Percentiles rank a stretch among this genome's conserved stretches.
Conservation (phyloP, 1,139 yeast genomes). For the Sugiyamaella novakii region DNA sequence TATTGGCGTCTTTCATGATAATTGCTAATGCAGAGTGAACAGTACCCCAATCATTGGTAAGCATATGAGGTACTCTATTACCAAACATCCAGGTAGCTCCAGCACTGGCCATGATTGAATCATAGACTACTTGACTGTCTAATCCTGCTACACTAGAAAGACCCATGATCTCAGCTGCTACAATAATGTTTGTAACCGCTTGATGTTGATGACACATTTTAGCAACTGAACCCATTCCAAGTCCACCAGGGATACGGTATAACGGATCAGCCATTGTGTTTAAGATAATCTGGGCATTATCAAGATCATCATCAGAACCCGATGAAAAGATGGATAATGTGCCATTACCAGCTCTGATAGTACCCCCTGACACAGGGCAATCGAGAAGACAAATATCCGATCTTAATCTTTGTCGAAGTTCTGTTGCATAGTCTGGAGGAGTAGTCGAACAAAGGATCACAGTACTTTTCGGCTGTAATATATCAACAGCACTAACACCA, state of each 20-base stretch:
- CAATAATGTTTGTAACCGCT: slow-evolving; percentile 22
- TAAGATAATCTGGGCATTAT: slow-evolving; percentile 14
- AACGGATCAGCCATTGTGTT: slow-evolving; percentile 19
- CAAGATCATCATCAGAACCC: slow-evolving; percentile 19
- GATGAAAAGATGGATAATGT: slow-evolving; percentile 22
- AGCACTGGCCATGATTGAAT: slow-evolving; percentile 15
- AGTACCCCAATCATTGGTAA: slow-evolving; percentile 20
- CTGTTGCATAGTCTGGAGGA: slow-evolving; percentile 21
- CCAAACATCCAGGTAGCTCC: slow-evolving; percentile 25
- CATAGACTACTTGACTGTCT: slow-evolving; percentile 17
- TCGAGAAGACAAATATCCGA: slow-evolving; percentile 20
- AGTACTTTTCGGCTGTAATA: slow-evolving; percentile 13
- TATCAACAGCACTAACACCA: slow-evolving; percentile 11
- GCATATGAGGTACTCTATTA: slow-evolving; percentile 24
- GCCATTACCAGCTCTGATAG: slow-evolving; percentile 23
- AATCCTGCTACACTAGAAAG: slow-evolving; percentile 20
- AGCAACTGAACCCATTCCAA: slow-evolving; percentile 24
- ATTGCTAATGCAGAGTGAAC: slow-evolving; percentile 23
- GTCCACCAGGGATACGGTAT: slow-evolving; percentile 23
- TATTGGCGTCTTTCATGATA: slow-evolving; percentile 22
- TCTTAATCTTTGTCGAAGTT: slow-evolving; percentile 14
- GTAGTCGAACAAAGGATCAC: slow-evolving; percentile 22
- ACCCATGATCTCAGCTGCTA: slow-evolving; percentile 22
- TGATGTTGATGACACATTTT: slow-evolving; percentile 26
- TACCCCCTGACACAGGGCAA: slow-evolving; percentile 24